Base-by-base conservation (phyloP, 371 early-diverging fungal genomes). In the Syncephalastrum monosporum region DNA sequence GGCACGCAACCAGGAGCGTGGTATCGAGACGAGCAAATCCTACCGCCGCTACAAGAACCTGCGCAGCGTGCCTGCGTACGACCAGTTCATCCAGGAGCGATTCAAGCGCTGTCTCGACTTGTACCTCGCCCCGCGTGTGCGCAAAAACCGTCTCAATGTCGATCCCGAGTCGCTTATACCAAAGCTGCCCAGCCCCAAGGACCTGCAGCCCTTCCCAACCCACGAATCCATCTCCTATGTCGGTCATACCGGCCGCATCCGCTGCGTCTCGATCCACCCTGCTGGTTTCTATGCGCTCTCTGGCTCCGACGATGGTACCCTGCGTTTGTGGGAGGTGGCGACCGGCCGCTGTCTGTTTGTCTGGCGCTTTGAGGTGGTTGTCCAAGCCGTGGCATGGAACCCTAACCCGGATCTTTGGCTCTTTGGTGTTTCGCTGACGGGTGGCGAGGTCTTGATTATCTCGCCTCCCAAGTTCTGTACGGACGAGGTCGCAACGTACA, bases 51-150 rank as follows among this genome's bases (percentile, higher is more conserved):
- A 84, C 69, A 62, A 69, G 50, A 84, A 81, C 50, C 81, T 98
- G 57, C 89, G 99, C 45, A 62, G 77, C 29, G 95, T 97, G 10
- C 94, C 96, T 19, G 94, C 86, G 1, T 97, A 97, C 67, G 79
- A 81, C 21, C 77, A 84, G 33, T 91, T 94, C 59, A 82, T 96
- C 53, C 86, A 95, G 69, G 98, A 98, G 69, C 81, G 97, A 57
- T 98, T 97, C 81, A 88, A 93, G 61, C 83, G 99, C 55, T 96
- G 96, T 71, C 81, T 98, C 63, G 98, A 98, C 71, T 80, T 98
- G 62, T 98, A 97, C 67, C 76, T 98, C 59, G 94, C 96, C 43
- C 99, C 99, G 23, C 91, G 99, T 68, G 84, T 89, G 42, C 77
- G 84, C 47, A 92, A 90, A 74, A 93, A 94, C 69, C 87, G 89